phyloP scores from a whole-genome alignment of 2,329 filamentous ascomycete species.

The Scolecobasidium constrictum region DNA sequence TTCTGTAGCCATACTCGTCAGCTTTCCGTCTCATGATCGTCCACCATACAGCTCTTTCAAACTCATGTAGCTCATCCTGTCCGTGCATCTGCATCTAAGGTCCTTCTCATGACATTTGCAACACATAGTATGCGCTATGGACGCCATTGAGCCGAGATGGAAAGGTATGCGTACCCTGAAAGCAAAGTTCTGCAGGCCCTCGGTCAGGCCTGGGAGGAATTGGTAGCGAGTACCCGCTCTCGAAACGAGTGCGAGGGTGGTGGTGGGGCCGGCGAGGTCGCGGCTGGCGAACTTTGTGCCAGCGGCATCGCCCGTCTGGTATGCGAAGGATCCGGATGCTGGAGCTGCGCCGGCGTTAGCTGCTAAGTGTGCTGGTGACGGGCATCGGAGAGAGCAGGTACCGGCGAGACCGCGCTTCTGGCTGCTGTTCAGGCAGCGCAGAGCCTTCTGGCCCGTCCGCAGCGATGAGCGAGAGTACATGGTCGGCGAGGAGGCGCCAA shows the following conservation, averaged over 20 bases:
- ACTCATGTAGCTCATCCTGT: not conserved
- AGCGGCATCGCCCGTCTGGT: slow-evolving; percentile 74
- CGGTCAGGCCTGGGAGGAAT: slow-evolving; percentile 76
- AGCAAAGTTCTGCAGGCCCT: slow-evolving; percentile 87
- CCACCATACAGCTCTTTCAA: slow-evolving; percentile 8
- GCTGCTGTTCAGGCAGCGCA: slow-evolving; percentile 8
- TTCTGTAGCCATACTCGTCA: slow-evolving; percentile 48
- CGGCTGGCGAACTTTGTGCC: slow-evolving; percentile 89
- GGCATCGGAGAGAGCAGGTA: not conserved
- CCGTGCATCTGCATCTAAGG: not conserved
- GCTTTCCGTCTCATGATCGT: slow-evolving; percentile 8
- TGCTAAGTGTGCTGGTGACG: not conserved
- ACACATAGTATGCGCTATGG: not conserved
- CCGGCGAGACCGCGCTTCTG: slow-evolving; percentile 8
- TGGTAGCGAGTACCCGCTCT: slow-evolving; percentile 94
- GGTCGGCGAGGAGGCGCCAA: slow-evolving; percentile 5
- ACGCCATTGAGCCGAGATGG: not conserved
- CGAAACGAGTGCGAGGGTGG: slow-evolving; percentile 80
- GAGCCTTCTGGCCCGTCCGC: slow-evolving; percentile 7
- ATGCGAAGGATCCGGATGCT: slow-evolving; percentile 68
- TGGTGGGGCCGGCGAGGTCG: slow-evolving; percentile 79
- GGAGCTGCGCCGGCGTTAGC: slow-evolving; percentile 40
- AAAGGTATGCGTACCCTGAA: slow-evolving; percentile 62
- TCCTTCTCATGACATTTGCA: not conserved
- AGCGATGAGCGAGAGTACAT: slow-evolving; percentile 9